These are phyloP conservation scores for Aristolochia contorta DNA, from an alignment of 164 flowering plant species.

Conservation along the genomic window DNA sequence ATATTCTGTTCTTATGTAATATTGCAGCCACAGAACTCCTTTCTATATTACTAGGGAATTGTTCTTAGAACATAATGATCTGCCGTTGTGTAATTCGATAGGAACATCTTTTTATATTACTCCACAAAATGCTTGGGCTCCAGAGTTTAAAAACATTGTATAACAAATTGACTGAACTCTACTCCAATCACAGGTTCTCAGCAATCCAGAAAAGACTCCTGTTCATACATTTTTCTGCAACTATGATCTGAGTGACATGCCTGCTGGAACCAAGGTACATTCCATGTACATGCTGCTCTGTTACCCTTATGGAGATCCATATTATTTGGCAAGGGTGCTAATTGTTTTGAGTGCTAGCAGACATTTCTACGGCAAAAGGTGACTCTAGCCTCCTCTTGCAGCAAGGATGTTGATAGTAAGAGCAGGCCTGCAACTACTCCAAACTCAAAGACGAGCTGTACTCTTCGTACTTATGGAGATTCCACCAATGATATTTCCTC, in stretches of 20 bases:
- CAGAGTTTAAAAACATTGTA: too few species aligned
- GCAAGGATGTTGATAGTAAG: conserved; percentile 16
- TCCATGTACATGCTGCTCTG: not conserved
- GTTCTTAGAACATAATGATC: too few species aligned
- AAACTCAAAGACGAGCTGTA: conserved; percentile 9
- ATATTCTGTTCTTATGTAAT: too few species aligned
- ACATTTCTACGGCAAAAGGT: conserved; percentile 87
- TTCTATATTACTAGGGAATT: too few species aligned
- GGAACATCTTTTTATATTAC: too few species aligned
- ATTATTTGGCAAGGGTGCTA: not conserved
- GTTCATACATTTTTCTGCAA: conserved; percentile 88
- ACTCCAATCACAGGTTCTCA: conserved; percentile 48
- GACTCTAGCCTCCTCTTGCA: conserved; percentile 45
- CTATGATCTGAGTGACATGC: conserved; percentile 95
- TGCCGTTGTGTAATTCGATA: too few species aligned
- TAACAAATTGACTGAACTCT: not conserved
- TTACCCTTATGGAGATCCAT: not conserved
- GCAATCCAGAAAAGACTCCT: conserved; percentile 95
- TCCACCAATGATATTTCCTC: conserved; percentile 5
- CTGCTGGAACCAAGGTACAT: conserved; percentile 85
- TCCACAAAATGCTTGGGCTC: too few species aligned
- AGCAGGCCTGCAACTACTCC: conserved; percentile 12
- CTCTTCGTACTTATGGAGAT: conserved; percentile 11
- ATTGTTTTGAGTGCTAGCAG: conserved; percentile 24
- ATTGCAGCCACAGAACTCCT: too few species aligned